Percentiles rank a stretch among this genome's conserved stretches.
Evolutionary conservation across 176 grass and related monocot genomes (phyloP).

Genomic region (Tuctoria greenei): DNA sequence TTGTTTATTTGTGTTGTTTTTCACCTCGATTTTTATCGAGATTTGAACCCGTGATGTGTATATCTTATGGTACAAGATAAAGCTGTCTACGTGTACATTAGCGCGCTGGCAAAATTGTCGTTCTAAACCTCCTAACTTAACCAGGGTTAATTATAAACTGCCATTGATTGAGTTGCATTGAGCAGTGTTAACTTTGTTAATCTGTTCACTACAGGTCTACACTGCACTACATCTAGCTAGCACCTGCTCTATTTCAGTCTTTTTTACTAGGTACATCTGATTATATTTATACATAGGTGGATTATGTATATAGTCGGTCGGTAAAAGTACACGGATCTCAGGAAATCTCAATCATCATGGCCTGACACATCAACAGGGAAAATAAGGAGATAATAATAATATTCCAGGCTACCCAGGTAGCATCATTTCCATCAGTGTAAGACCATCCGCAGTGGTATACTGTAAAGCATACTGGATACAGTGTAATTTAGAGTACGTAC

Average conservation of each 20-base stretch:
- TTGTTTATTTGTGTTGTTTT: not conserved
- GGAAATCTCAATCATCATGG: conserved; percentile 53
- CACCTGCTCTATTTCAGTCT: not conserved
- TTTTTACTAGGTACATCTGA: not conserved
- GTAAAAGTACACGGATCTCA: conserved; percentile 33
- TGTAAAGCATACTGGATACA: no score
- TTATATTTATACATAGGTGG: not conserved
- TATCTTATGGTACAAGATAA: no score
- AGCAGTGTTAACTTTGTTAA: conserved; percentile 8
- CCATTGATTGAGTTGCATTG: not conserved
- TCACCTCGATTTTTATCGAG: not conserved
- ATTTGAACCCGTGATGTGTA: not conserved
- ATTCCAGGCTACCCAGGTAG: conserved; percentile 41
- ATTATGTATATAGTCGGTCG: not conserved
- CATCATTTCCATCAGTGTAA: no score
- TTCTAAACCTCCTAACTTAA: not conserved
- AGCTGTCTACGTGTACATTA: no score
- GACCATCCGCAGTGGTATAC: no score
- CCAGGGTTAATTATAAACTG: not conserved
- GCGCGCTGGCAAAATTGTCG: no score
- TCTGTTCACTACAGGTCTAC: conserved; percentile 8
- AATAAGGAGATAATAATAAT: conserved; percentile 25
- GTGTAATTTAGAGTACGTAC: no score
- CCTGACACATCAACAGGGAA: conserved; percentile 35
- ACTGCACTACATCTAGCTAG: not conserved